These are phyloP conservation scores for Carex parvula DNA, from an alignment of 176 grass and related monocot species.

Conservation along the genomic window DNA sequence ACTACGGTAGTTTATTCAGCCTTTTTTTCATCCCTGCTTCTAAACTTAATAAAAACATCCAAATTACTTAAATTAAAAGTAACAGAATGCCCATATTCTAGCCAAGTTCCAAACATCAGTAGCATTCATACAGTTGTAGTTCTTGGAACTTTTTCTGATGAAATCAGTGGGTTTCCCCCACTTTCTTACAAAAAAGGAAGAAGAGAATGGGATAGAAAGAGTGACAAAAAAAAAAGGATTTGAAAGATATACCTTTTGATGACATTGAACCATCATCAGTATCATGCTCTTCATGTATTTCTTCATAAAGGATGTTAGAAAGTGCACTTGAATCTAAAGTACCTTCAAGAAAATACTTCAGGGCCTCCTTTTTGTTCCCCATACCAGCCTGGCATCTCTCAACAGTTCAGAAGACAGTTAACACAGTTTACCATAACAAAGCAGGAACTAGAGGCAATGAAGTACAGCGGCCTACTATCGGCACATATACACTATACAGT, in stretches of 20 bases:
- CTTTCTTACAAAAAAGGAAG: no score
- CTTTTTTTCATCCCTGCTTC: not conserved
- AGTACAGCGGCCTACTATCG: not conserved
- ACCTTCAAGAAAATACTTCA: conserved; percentile 73
- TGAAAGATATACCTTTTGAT: conserved; percentile 37
- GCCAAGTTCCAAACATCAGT: not conserved
- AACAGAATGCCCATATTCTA: not conserved
- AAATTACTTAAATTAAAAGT: not conserved
- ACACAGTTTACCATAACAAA: not conserved
- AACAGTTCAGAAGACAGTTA: conserved; percentile 10
- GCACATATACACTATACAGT: not conserved
- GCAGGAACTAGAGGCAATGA: not conserved
- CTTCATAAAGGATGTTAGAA: conserved; percentile 43
- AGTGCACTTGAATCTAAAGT: conserved; percentile 39
- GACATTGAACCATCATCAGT: conserved; percentile 7
- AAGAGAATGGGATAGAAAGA: conserved; percentile 6
- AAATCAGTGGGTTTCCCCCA: no score
- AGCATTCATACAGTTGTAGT: not conserved
- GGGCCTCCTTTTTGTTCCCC: conserved; percentile 39
- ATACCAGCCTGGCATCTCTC: conserved; percentile 37
- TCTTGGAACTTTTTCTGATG: not conserved
- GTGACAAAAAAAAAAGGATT: not conserved
- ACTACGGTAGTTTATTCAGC: no score
- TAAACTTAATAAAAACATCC: not conserved
- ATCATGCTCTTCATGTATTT: conserved; percentile 43